These are phyloP conservation scores for Lobosporangium transversale DNA, from an alignment of 192 early-diverging fungal species.

Conservation along the genomic window DNA sequence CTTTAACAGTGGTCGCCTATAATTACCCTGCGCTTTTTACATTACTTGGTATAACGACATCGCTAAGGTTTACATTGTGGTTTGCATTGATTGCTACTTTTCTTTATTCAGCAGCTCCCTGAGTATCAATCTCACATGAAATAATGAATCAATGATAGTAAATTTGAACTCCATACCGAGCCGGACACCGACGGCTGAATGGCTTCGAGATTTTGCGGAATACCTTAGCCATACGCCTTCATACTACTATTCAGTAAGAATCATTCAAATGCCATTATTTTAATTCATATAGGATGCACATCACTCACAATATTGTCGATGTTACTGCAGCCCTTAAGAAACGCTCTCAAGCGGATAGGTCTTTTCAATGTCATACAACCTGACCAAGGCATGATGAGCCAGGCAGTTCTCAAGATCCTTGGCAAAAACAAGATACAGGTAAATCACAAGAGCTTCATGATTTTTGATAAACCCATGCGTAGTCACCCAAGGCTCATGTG, in stretches of 20 bases:
- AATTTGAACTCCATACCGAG: conserved; percentile 52
- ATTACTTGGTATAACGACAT: conserved; percentile 56
- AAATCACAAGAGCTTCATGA: neutral
- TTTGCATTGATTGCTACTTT: neutral
- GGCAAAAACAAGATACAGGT: conserved; percentile 51
- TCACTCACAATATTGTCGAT: neutral
- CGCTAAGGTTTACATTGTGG: neutral
- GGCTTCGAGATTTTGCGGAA: conserved; percentile 66
- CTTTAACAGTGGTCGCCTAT: conserved; percentile 81
- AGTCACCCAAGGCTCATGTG: too few species aligned
- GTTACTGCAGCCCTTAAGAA: conserved; percentile 24
- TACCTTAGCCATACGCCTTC: conserved; percentile 72
- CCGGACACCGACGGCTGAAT: conserved; percentile 57
- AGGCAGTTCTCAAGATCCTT: conserved; percentile 13
- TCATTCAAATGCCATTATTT: conserved; percentile 20
- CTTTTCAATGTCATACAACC: conserved; percentile 45
- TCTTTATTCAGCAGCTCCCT: neutral
- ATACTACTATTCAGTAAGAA: conserved; percentile 69
- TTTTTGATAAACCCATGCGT: neutral
- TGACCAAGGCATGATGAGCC: conserved; percentile 26
- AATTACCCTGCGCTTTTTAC: conserved; percentile 82
- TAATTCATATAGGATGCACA: conserved; percentile 54
- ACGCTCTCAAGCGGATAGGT: conserved; percentile 41
- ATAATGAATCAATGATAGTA: neutral
- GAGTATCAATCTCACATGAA: neutral